Percentiles rank a stretch among this genome's conserved stretches.
phyloP scores from a whole-genome alignment of 192 early-diverging fungal species.

The Backusella circina region DNA sequence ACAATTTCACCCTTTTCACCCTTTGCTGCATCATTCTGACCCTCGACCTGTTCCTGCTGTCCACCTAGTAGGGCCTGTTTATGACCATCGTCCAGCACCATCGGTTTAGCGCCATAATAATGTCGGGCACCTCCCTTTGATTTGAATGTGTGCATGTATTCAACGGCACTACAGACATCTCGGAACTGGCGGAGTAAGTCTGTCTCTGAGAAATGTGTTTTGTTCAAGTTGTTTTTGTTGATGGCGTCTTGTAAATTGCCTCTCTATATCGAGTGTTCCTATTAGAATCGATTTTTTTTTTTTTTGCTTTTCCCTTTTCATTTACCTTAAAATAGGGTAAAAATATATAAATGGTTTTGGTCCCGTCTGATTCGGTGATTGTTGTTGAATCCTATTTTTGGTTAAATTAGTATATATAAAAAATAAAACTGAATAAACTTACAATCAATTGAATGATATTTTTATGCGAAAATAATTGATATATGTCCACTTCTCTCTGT shows the following conservation, averaged over 20 bases:
- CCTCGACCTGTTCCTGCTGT: conserved; percentile 1
- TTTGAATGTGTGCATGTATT: conserved; percentile 58
- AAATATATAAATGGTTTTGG: conserved; percentile 62
- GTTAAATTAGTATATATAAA: background rate
- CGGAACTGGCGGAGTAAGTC: conserved; percentile 55
- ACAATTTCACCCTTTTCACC: conserved; percentile 30
- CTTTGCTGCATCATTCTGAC: background rate
- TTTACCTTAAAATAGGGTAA: conserved; percentile 60
- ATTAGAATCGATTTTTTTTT: background rate
- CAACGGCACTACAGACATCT: conserved; percentile 55
- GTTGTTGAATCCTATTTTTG: conserved; percentile 51
- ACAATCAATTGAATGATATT: conserved; percentile 63
- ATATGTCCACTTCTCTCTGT: conserved; percentile 65
- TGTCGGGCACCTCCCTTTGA: conserved; percentile 45
- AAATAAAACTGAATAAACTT: conserved; percentile 15
- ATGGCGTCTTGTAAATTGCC: conserved; percentile 63
- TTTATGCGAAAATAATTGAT: conserved; percentile 55
- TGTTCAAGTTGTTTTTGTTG: conserved; percentile 41
- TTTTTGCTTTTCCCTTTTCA: background rate
- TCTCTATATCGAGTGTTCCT: conserved; percentile 15
- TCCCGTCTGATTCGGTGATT: conserved; percentile 45
- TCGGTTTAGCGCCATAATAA: conserved; percentile 57
- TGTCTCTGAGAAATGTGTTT: conserved; percentile 48
- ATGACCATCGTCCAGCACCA: conserved; percentile 43
- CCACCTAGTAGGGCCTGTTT: conserved; percentile 29